Conservation (phyloP, 2,329 filamentous ascomycete species). For the Calonectria hongkongensis region DNA sequence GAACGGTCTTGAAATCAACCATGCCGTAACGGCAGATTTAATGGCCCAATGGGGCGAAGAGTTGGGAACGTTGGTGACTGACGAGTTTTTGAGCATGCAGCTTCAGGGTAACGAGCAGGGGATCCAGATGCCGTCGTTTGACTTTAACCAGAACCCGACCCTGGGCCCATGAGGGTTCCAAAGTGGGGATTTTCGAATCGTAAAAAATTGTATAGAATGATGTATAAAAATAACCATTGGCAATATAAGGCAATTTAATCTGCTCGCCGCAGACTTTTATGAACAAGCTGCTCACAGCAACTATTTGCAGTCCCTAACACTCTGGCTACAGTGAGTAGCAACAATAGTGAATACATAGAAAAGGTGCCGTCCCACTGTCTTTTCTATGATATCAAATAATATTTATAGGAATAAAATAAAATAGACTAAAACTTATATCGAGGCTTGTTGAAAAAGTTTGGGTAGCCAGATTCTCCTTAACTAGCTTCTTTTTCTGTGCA, state of each 20-base stretch:
- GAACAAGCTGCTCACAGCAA: neutral
- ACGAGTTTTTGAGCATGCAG: constrained; percentile 60
- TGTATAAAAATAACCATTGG: constrained; percentile 3
- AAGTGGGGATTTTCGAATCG: neutral
- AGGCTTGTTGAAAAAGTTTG: no score
- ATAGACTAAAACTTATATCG: no score
- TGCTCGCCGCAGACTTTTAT: neutral
- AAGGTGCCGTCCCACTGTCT: no score
- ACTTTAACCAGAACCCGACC: constrained; percentile 54
- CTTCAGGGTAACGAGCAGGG: constrained; percentile 54
- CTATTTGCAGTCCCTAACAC: neutral
- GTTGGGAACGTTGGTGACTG: constrained; percentile 59
- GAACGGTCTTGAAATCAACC: constrained; percentile 57
- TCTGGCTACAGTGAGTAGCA: no score
- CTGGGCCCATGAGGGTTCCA: constrained; percentile 28
- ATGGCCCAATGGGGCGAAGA: constrained; percentile 57
- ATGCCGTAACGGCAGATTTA: constrained; percentile 50
- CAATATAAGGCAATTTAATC: neutral
- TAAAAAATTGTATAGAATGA: constrained; percentile 16
- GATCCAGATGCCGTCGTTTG: constrained; percentile 53
- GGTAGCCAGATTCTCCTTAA: no score
- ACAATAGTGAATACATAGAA: no score
- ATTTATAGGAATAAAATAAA: no score
- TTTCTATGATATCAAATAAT: no score
- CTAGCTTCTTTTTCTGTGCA: no score